Base-by-base conservation (phyloP, 345 rosid species). In the Odontarrhena argentea region DNA sequence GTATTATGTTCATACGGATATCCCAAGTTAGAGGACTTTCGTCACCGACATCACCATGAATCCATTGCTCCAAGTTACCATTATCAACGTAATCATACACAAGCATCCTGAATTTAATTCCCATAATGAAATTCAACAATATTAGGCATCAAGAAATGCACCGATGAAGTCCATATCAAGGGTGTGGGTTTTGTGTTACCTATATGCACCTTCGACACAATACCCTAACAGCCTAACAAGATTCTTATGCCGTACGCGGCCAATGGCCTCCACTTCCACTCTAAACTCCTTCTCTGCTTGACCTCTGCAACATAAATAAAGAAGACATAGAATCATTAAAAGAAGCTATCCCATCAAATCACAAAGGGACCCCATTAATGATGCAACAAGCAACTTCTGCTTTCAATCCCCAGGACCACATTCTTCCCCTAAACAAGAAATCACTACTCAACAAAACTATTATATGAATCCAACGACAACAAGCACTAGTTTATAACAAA, bases 271-370 rank as follows among this genome's bases (percentile, higher is more conserved):
- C 58, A 88, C 98, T 78, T 93, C 98, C 68, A 90, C 97, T 79
- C 84, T 93, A 72, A 93, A 93, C 71, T 93, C 98, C 80, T 82
- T 88, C 86, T 93, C 96, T 8, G 98, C 98, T 78, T 92, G 96
- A 74, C 98, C 98, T 84, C 96, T 92, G 79, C 74, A 59, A 8
- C 57, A 42, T 62, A 8, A 45, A 44, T 14, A 35, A 43, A 35
- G 1, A 62, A 11, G 0, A 50, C 13, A 18, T 18, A 18, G 22
- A 18, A 18, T 18, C 22, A 18, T 18, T 18, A 18, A 10, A 42
- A 41, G 9, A 63, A 49, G 44, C 1, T 7, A 43, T 9, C 34
- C 6, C 50, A 2, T 9, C 13, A 59, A 68, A 42, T 12, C 42
- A 51, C 6, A 3, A 50, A 50, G 28, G 32, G 59, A 45, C 55